phyloP scores from a whole-genome alignment of 2,329 filamentous ascomycete species.

The Aspergillus floridensis region DNA sequence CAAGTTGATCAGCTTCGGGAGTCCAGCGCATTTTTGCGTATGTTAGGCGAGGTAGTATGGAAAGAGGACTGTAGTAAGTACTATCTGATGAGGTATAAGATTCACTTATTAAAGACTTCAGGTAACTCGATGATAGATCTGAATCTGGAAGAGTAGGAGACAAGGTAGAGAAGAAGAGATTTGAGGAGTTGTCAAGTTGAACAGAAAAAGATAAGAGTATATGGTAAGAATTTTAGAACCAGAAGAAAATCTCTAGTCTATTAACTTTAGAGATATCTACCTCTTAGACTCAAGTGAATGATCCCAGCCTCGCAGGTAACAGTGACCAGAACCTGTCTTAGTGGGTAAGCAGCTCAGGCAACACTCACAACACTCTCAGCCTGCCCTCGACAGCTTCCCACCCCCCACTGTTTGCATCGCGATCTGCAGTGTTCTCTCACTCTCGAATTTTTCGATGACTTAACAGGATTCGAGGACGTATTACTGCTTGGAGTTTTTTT shows the following conservation, averaged over 20 bases:
- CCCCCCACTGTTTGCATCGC: not conserved
- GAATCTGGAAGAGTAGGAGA: not conserved
- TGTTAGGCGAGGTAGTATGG: not conserved
- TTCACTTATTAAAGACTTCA: too few relatives aligned
- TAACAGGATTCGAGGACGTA: not conserved
- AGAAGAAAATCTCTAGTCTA: too few relatives aligned
- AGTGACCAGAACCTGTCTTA: not conserved
- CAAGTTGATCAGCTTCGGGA: constrained; percentile 37
- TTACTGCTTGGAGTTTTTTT: constrained; percentile 1
- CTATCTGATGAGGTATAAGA: too few relatives aligned
- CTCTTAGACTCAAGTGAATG: not conserved
- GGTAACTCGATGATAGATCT: too few relatives aligned
- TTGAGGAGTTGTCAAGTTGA: not conserved
- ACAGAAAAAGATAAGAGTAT: not conserved
- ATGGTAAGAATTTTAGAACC: not conserved
- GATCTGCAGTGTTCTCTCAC: not conserved
- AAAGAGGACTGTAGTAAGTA: not conserved
- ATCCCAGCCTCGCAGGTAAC: not conserved
- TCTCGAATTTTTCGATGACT: not conserved
- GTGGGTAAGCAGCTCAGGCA: not conserved
- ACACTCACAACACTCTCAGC: not conserved
- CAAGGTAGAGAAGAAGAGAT: not conserved
- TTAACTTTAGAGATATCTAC: too few relatives aligned
- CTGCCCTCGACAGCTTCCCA: not conserved
- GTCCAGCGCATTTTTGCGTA: constrained; percentile 36